These are phyloP conservation scores for Hyaloscypha finlandica DNA, from an alignment of 495 filamentous ascomycete species.

Conservation along the genomic window DNA sequence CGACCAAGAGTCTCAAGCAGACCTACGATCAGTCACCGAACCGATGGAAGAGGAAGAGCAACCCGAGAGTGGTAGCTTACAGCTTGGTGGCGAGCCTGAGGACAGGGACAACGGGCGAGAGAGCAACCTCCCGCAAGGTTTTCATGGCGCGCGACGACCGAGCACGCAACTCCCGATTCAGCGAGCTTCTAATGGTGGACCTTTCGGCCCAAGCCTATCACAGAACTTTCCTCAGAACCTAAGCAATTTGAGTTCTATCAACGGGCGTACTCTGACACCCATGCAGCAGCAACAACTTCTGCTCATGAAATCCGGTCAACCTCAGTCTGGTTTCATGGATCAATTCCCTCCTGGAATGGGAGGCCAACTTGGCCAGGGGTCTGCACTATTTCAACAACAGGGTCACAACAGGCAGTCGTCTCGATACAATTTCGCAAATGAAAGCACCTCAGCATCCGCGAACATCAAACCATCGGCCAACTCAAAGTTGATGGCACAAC, in stretches of 20 bases:
- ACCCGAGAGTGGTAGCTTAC: conserved; percentile 81
- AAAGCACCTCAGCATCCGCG: conserved; percentile 65
- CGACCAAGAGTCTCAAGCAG: conserved; percentile 52
- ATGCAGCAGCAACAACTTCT: conserved; percentile 75
- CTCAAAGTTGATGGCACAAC: conserved; percentile 84
- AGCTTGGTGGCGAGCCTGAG: conserved; percentile 89
- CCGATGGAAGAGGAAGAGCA: conserved; percentile 51
- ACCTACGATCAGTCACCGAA: conserved; percentile 46
- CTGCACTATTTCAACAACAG: conserved; percentile 67
- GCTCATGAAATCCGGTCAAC: conserved; percentile 62
- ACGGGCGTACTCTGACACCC: conserved; percentile 74
- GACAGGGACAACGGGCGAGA: conserved; percentile 61
- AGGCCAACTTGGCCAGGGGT: conserved; percentile 35
- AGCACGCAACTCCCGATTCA: conserved; percentile 76
- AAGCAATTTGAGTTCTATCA: conserved; percentile 49
- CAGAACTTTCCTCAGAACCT: conserved; percentile 54
- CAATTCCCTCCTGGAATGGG: conserved; percentile 51
- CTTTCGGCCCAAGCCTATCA: conserved; percentile 53
- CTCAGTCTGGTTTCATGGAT: conserved; percentile 60
- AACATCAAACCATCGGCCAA: conserved; percentile 74
- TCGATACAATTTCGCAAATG: conserved; percentile 85
- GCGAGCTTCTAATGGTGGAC: conserved; percentile 51
- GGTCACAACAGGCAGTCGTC: conserved; percentile 85
- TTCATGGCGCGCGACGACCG: conserved; percentile 40
- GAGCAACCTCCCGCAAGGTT: conserved; percentile 50